Conservation (phyloP, 805 yeast species). For the Starmerella khaoyaiensis region DNA sequence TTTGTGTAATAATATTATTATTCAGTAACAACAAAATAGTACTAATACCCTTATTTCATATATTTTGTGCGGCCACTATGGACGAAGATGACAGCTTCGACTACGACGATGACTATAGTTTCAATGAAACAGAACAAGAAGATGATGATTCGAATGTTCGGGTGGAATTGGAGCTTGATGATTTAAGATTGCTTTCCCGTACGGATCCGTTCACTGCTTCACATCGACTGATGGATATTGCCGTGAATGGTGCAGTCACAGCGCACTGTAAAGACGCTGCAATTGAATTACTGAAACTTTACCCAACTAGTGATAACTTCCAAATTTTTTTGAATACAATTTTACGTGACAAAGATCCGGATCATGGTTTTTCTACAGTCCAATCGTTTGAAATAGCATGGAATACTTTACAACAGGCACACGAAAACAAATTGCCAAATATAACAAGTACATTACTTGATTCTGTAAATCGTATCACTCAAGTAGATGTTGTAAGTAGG, state of each 20-base stretch:
- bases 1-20: no score
- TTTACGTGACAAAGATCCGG: neutral
- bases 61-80: no score
- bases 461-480: no score
- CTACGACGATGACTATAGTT: conserved; percentile 13
- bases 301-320: neutral
- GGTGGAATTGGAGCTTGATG: conserved; percentile 12
- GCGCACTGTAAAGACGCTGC: conserved; percentile 6
- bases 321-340: neutral
- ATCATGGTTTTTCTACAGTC: no score
- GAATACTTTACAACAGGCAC: no score
- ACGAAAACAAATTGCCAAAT: no score
- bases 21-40: no score
- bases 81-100: conserved; percentile 12
- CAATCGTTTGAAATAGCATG: no score
- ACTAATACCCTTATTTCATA: no score
- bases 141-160: conserved; percentile 27
- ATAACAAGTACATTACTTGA: no score
- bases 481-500: no score
- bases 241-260: neutral
- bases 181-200: conserved; percentile 2
- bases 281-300: conserved; percentile 1
- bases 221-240: conserved; percentile 2
- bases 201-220: neutral
- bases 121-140: conserved; percentile 28